A percentile compares a stretch with the other conserved stretches of the same genome.
Conservation (phyloP, 176 grass and related monocot species). For the Oryza coarctata region DNA sequence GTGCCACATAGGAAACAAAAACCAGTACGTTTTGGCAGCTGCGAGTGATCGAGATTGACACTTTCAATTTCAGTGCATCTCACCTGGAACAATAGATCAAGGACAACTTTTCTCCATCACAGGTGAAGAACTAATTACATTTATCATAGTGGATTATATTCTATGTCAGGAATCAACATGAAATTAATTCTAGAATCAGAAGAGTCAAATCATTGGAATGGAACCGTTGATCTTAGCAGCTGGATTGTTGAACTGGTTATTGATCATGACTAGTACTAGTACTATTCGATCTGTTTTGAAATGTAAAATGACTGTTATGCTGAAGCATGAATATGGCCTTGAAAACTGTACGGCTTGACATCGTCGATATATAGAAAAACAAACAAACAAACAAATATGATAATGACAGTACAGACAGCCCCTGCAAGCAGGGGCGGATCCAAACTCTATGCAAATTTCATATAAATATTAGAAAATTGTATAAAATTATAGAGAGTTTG, state of each 20-base stretch:
- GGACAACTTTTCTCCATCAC: not conserved
- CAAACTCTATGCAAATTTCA: too few species aligned
- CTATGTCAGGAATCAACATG: constrained; percentile 15
- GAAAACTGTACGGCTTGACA: not conserved
- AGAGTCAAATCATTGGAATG: constrained; percentile 25
- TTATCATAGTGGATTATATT: not conserved
- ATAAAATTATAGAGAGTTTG: too few species aligned
- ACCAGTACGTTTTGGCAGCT: constrained; percentile 24
- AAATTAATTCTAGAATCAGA: not conserved
- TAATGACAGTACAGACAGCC: too few species aligned
- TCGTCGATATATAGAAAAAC: not conserved
- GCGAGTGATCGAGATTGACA: constrained; percentile 15
- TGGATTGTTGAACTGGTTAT: not conserved
- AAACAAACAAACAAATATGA: not conserved
- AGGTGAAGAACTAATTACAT: not conserved
- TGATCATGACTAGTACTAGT: not conserved
- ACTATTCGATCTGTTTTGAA: constrained; percentile 10
- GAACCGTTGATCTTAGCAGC: not conserved
- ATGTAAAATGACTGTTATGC: not conserved
- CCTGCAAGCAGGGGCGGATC: too few species aligned
- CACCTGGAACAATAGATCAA: not conserved
- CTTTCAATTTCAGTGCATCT: not conserved
- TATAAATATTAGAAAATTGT: too few species aligned
- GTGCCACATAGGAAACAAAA: constrained; percentile 41
- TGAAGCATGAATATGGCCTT: not conserved